Conservation (phyloP, 2,329 filamentous ascomycete species). For the Aspergillus floridensis region DNA sequence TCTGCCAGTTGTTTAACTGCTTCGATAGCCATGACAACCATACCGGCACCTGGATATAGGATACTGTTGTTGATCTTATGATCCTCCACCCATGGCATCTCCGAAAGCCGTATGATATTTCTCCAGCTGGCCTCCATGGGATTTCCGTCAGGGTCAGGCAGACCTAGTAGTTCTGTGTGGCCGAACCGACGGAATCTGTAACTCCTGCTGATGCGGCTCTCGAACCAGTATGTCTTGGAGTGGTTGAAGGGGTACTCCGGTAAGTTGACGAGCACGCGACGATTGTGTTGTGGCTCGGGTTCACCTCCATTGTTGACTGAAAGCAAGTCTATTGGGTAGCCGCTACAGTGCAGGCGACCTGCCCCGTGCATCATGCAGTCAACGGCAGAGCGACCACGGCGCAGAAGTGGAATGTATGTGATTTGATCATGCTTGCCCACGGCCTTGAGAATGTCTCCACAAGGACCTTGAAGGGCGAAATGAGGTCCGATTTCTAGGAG, state of each 20-base stretch:
- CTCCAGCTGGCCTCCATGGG: slow-evolving; percentile 40
- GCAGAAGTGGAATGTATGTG: not conserved
- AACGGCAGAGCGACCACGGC: not conserved
- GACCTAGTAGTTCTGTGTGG: slow-evolving; percentile 17
- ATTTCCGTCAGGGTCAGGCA: slow-evolving; percentile 14
- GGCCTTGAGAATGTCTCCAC: slow-evolving; percentile 9
- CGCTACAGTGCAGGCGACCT: not conserved
- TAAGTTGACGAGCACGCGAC: slow-evolving; percentile 9
- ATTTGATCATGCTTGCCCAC: not conserved
- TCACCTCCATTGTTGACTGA: not conserved
- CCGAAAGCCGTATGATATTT: slow-evolving; percentile 38
- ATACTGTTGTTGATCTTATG: slow-evolving; percentile 32
- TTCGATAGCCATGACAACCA: slow-evolving; percentile 20
- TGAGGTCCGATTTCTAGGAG: slow-evolving; percentile 25
- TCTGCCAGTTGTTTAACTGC: slow-evolving; percentile 14
- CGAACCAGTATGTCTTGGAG: slow-evolving; percentile 9
- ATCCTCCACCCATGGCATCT: slow-evolving; percentile 44
- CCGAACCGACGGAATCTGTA: slow-evolving; percentile 1
- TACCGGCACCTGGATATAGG: slow-evolving; percentile 21
- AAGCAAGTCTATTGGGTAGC: not conserved
- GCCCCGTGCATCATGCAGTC: not conserved
- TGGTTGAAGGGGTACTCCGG: slow-evolving; percentile 18
- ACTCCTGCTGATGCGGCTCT: slow-evolving; percentile 1
- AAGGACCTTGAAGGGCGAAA: slow-evolving; percentile 14
- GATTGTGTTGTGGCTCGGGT: not conserved